A percentile compares a stretch with the other conserved stretches of the same genome.
phyloP scores from a whole-genome alignment of 2,329 filamentous ascomycete genomes.

The Sclerotinia spermophila region DNA sequence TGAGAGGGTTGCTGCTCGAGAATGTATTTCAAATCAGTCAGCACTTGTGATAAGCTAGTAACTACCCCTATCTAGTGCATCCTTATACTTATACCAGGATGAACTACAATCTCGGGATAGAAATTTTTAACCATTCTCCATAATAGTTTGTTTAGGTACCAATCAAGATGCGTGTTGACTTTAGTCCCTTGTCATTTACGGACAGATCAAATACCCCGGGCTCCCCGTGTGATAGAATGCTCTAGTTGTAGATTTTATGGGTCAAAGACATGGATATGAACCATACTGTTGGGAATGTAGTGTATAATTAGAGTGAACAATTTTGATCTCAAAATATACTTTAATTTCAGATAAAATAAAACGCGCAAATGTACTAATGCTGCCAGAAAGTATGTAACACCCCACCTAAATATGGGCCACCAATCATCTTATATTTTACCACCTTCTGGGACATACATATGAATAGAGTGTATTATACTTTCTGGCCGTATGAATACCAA shows the following conservation, averaged over 20 bases:
- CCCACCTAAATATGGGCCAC: no score
- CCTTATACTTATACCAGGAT: background rate
- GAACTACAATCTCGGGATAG: background rate
- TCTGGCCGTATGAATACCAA: no score
- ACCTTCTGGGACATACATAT: no score
- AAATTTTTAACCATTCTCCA: background rate
- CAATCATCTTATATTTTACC: no score
- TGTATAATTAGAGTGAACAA: background rate
- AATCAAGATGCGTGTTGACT: background rate
- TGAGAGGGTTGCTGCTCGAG: background rate
- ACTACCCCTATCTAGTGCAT: background rate
- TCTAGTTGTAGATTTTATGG: background rate
- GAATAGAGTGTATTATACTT: no score
- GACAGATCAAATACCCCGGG: background rate
- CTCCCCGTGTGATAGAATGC: background rate
- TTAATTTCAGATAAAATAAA: background rate
- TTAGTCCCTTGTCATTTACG: background rate
- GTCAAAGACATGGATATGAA: background rate
- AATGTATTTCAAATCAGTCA: background rate
- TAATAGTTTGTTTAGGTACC: background rate
- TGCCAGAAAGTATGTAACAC: no score
- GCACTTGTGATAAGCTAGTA: background rate
- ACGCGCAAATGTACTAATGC: background rate
- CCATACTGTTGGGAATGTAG: background rate
- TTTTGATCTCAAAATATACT: background rate